Percentiles rank a stretch among this genome's conserved stretches.
Conservation (phyloP, 176 grass and related monocot genomes). For the barley (Hordeum vulgare) region DNA sequence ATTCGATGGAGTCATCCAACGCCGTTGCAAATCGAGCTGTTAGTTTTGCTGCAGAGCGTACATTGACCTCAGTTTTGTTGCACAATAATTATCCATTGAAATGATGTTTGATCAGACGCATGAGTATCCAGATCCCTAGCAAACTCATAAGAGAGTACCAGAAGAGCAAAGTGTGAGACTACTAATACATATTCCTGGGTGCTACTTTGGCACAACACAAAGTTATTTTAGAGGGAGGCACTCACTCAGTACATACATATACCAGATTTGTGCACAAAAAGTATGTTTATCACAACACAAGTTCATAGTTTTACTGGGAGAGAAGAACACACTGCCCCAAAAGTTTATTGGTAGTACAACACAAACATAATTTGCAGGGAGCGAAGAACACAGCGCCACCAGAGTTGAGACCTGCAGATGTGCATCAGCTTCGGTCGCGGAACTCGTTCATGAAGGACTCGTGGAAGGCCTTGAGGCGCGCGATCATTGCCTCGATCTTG, state of each 20-base stretch:
- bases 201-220: no score
- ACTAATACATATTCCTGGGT: no score
- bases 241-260: neutral
- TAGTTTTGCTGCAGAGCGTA: no score
- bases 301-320: neutral
- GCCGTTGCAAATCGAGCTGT: no score
- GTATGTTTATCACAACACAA: neutral
- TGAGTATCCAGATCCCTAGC: neutral
- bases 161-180: neutral
- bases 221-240: neutral
- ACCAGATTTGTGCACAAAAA: neutral
- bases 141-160: neutral
- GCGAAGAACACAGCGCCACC: neutral
- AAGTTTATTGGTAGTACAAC: neutral
- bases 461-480: slow-evolving; percentile 51
- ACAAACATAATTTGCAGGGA: neutral
- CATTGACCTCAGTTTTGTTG: neutral
- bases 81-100: neutral
- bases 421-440: neutral
- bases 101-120: neutral
- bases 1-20: no score
- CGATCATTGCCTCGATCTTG: slow-evolving; percentile 42
- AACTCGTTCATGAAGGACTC: slow-evolving; percentile 69
- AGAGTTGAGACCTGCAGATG: neutral
- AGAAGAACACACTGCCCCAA: neutral